These are phyloP conservation scores for Hyaloperonospora arabidopsidis DNA, from an alignment of 352 stramenopile species.

Conservation along the genomic window DNA sequence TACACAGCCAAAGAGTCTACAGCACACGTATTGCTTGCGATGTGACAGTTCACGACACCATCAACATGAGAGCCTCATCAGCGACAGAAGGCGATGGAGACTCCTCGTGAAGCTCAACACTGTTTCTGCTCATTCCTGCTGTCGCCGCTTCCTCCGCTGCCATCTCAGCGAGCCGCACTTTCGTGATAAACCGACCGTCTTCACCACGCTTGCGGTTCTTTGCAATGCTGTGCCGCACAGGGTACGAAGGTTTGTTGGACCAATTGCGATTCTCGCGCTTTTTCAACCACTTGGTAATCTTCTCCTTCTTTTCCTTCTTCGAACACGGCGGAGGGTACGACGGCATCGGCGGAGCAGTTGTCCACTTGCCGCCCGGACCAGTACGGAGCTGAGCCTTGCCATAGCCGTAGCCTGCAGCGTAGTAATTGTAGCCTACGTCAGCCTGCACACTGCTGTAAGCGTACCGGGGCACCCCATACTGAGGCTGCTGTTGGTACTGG, in stretches of 20 bases:
- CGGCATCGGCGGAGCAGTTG: slow-evolving; percentile 55
- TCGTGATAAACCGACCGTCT: slow-evolving; percentile 78
- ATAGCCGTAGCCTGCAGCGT: slow-evolving; percentile 47
- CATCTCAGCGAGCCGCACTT: slow-evolving; percentile 65
- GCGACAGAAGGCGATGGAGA: slow-evolving; percentile 16
- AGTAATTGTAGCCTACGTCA: slow-evolving; percentile 54
- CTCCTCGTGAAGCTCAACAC: slow-evolving; percentile 11
- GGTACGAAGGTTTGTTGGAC: slow-evolving; percentile 82
- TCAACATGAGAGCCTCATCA: slow-evolving; percentile 8
- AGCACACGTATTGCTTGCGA: slow-evolving; percentile 26
- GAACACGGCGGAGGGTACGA: slow-evolving; percentile 70
- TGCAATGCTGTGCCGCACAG: slow-evolving; percentile 73
- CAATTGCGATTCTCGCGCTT: slow-evolving; percentile 80
- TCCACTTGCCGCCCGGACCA: slow-evolving; percentile 58
- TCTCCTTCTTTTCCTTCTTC: slow-evolving; percentile 80
- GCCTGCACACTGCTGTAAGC: slow-evolving; percentile 30
- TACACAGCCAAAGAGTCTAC: slow-evolving; percentile 15
- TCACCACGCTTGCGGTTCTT: slow-evolving; percentile 78
- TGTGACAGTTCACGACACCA: slow-evolving; percentile 25
- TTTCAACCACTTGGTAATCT: slow-evolving; percentile 78
- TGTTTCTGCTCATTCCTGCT: slow-evolving; percentile 7
- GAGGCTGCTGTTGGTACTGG: slow-evolving; percentile 39
- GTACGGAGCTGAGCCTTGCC: slow-evolving; percentile 40
- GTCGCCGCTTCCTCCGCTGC: slow-evolving; percentile 40
- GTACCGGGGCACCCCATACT: slow-evolving; percentile 41